Conservation (phyloP, 345 rosid genomes). For the Eucalyptus cloeziana region DNA sequence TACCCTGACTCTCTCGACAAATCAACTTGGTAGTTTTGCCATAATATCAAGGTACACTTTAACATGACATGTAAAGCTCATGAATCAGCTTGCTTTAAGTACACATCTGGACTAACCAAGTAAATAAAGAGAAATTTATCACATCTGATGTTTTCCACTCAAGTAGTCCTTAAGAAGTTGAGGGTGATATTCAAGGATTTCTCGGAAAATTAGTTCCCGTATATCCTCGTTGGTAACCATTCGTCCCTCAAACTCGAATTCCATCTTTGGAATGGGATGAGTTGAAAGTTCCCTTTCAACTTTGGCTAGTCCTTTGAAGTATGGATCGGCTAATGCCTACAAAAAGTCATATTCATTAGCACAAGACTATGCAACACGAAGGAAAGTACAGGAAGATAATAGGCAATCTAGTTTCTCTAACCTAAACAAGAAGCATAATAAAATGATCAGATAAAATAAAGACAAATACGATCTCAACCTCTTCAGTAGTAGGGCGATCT, state of each 20-base stretch:
- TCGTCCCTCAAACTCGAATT: constrained; percentile 86
- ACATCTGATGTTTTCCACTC: constrained; percentile 24
- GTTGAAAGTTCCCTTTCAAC: constrained; percentile 86
- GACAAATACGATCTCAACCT: constrained; percentile 21
- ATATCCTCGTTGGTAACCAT: constrained; percentile 83
- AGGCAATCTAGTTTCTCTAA: background rate
- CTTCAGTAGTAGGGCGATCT: constrained; percentile 77
- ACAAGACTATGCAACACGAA: background rate
- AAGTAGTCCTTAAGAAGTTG: constrained; percentile 61
- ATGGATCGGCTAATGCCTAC: constrained; percentile 82
- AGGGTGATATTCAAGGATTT: constrained; percentile 92
- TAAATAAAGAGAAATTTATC: background rate
- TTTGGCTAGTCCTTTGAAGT: constrained; percentile 74
- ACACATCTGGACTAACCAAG: background rate
- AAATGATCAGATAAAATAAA: background rate
- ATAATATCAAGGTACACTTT: background rate
- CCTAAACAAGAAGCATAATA: background rate
- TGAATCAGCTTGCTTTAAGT: background rate
- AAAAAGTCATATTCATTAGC: background rate
- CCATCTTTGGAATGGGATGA: constrained; percentile 85
- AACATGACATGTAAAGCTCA: background rate
- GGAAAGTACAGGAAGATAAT: background rate
- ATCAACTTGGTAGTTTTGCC: background rate
- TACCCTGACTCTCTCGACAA: background rate
- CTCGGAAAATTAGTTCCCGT: constrained; percentile 67